Evolutionary conservation across 352 stramenopile species (phyloP).

Genomic region (Blastocystis sp.): DNA sequence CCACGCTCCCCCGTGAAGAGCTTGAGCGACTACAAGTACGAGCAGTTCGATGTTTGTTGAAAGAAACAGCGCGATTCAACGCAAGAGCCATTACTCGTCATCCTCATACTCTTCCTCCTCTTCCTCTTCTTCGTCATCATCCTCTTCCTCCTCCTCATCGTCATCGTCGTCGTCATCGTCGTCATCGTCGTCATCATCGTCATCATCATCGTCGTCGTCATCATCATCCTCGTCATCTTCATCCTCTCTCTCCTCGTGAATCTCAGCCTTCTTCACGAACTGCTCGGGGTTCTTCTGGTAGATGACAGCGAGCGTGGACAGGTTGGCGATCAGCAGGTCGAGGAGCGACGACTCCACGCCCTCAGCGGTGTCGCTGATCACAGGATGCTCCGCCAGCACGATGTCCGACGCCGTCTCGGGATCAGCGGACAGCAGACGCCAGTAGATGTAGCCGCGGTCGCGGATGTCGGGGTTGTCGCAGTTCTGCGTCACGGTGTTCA

Average conservation of each 20-base stretch:
- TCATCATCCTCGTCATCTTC: conserved; percentile 79
- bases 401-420: conserved; percentile 95
- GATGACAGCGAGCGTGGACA: conserved; percentile 94
- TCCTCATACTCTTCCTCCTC: conserved; percentile 80
- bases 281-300: conserved; percentile 95
- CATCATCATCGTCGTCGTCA: conserved; percentile 79
- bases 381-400: conserved; percentile 95
- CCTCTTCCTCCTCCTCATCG: conserved; percentile 69
- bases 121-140: conserved; percentile 44
- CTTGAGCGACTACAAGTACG: neutral
- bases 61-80: neutral
- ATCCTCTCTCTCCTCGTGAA: conserved; percentile 77
- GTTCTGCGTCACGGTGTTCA: conserved; percentile 96
- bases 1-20: neutral
- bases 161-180: conserved; percentile 75
- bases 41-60: neutral
- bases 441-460: conserved; percentile 99
- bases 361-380: conserved; percentile 98
- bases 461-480: conserved; percentile 96
- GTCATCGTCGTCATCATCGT: conserved; percentile 77
- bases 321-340: conserved; percentile 93
- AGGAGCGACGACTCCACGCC: conserved; percentile 90
- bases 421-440: conserved; percentile 95
- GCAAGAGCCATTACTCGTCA: conserved; percentile 53
- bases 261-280: conserved; percentile 82